Evolutionary conservation across 495 filamentous ascomycete species (phyloP), one percentile per base, ranked within the genome.

Genomic region (Xylaria bambusicola): DNA sequence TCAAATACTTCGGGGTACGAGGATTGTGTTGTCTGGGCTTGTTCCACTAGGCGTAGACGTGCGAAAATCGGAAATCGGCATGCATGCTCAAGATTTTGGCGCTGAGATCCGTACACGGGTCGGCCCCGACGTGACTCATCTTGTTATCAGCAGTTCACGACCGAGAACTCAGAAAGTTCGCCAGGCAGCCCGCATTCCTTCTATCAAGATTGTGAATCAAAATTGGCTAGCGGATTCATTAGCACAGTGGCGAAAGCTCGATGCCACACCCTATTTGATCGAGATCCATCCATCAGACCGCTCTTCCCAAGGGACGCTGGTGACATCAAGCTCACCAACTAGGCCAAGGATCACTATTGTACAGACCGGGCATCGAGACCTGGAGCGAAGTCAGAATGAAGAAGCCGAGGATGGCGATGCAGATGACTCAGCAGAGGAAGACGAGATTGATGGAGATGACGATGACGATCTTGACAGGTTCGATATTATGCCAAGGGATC

Each of bases 121-220:
- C 18, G 63, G 62, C 17, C 53, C 57, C 17, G 71, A 76, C 17
- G 71, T 82, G 20, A 83, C 81, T 2, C 80, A 85, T 61, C 62
- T 83, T 8, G 82, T 87, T 7, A 80, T 82, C 20, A 80, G 73
- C 42, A 69, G 71, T 2, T 54, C 72, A 6, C 83, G 88, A 18
- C 89, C 90, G 51, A 84, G 93, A n/a, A 97, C 93, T 7, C 84
- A 87, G 35, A 98, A 98, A 72, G 89, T 97, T 41, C 82, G 86
- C 24, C 86, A 90, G 73, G 94, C 94, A 6, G 81, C 85, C 23
- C 84, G 84, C 18, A 83, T 85, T 12, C 84, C 84, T 3, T 65
- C 79, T 20, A 86, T 98, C 73, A 91, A 91, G 68, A 93, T 99
- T 49, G 93, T 99, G 52, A 88, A 84, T 59, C 88, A 88, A 27